Evolutionary conservation across 2,329 filamentous ascomycete genomes (phyloP), one percentile per base, ranked within the genome.

Genomic region (Aschersonia sp.): DNA sequence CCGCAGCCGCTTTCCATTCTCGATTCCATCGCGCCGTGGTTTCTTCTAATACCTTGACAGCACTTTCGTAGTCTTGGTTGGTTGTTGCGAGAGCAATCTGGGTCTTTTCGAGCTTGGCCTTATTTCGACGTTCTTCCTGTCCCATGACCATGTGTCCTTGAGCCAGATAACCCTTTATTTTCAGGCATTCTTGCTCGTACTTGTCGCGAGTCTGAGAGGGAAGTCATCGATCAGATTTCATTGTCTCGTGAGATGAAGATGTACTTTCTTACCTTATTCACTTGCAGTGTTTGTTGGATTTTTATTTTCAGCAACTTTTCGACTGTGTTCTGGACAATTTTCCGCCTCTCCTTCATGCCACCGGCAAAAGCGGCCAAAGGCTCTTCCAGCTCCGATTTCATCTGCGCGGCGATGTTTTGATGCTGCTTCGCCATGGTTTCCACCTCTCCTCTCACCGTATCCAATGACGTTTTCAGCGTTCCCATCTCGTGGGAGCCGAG

Each of bases 121-220:
- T 98, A 66, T 98, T 98, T 69, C 95, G 96, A 31, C 92, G 81
- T 70, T 98, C 92, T 63, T 98, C 92, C 58, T 98, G 92, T 10
- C 92, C 92, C 92, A 98, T 98, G 50, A 98, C 92, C 92, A 98
- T 98, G 63, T 98, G 94, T 7, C 92, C 92, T 66, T 98, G 92
- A 4, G 94, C 92, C 4, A 98, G 78, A 61, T 98, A 98, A 40
- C 92, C 92, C 67, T 98, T 98, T 64, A 98, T 97, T 63, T 95
- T 92, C 43, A 98, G 74, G 61, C 91, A 97, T 57, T 98, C 94
- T 65, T 98, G 91, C 66, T 98, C 92, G 62, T 94, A 98, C 45
- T 84, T 84, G 66, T 98, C 92, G 54, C 92, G 79, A 12, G 89
- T 85, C 84, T 88, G 31, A 31, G n/a, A 47, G 20, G 4, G 12